Evolutionary conservation across 306 rosid species (phyloP), one percentile per base, ranked within the genome.

Genomic region (Quercus agrifolia): DNA sequence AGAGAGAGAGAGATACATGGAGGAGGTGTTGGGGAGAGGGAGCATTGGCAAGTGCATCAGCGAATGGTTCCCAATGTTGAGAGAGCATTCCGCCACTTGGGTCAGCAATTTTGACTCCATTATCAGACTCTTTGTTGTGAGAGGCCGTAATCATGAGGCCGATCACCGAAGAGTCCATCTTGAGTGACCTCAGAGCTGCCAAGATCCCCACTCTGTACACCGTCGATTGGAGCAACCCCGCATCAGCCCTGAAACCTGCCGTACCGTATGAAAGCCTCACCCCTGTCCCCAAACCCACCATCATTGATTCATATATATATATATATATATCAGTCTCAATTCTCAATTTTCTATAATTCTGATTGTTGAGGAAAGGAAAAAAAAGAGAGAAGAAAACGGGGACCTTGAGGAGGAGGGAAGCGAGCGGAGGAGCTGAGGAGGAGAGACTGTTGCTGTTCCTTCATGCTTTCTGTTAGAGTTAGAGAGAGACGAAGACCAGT

Each of bases 101-200:
- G 68, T 92, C 99, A 55, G 96, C 95, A 63, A 95, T 79, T 85
- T 95, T 95, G 75, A 92, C 89, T 19, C 99, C 99, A 78, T 95
- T 95, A 71, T 95, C 98, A 35, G 97, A 90, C 49, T 90, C 86
- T 73, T 86, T 44, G 85, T 95, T 95, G 80, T 95, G 99, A 3
- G 99, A 95, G 12, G 99, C 97, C 0, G 98, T 95, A 83, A 95
- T 91, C 99, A 90, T 89, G 77, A 95, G 17, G 31, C 99, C 99
- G 13, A 86, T 92, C 77, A 89, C 92, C 7, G 93, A 68, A 1
- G 27, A 85, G 20, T 76, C 85, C 20, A 90, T 87, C 70, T 84
- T 80, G 49, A 91, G 80, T 19, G 99, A 90, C 79, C 99, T 81
- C 10, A 91, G 92, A 55, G 95, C 93, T 0, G 97, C 97, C 30